Base-by-base conservation (phyloP, 208 protist genomes). In the Crithidia mellificae region DNA sequence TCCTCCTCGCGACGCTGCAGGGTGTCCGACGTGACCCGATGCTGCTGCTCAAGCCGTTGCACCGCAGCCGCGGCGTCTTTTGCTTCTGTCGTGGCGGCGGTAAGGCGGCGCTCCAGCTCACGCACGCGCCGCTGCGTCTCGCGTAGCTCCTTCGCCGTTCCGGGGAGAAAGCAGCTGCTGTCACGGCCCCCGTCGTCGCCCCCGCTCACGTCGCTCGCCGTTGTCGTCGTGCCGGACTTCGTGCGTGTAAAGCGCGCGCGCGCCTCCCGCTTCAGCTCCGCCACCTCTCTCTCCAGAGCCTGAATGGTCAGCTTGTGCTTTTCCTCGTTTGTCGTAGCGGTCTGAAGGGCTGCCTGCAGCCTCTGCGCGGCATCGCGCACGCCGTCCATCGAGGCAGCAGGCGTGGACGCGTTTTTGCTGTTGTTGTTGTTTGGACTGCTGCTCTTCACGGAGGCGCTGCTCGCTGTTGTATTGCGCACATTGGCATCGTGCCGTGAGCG, bases 361-460 rank as follows among this genome's bases (percentile, higher is more conserved):
- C 74, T 65, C 71, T 80, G 72, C 22, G 74, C 68, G 3, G 68
- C 79, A 20, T 83, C 76, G 1, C 83, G 83, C 41, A 88, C 70
- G 29, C 51, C 46, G 32, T 80, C 79, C 62, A 84, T 68, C 14
- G 72, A 63, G 4, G 67, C 49, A 15, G 47, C 14, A 25, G 39
- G 51, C 17, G 64, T 61, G 4, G 55, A 19, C 36, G 38, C 5
- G 20, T 44, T 61, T 7, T 3, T 14, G 3, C 6, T 36, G 25
- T 32, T 49, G 54, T 8, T 38, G 52, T 49, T 20, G 30, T 20
- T 34, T 22, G n/a, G 62, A 41, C n/a, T n/a, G n/a, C 38, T 46
- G 64, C 24, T 38, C 44, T 43, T 51, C 19, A 24, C 14, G 2
- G 19, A 9, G 15, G 29, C 32, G 32, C 32, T 55, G 14, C 2